phyloP scores from a whole-genome alignment of 306 rosid species.

The Cicer arietinum region DNA sequence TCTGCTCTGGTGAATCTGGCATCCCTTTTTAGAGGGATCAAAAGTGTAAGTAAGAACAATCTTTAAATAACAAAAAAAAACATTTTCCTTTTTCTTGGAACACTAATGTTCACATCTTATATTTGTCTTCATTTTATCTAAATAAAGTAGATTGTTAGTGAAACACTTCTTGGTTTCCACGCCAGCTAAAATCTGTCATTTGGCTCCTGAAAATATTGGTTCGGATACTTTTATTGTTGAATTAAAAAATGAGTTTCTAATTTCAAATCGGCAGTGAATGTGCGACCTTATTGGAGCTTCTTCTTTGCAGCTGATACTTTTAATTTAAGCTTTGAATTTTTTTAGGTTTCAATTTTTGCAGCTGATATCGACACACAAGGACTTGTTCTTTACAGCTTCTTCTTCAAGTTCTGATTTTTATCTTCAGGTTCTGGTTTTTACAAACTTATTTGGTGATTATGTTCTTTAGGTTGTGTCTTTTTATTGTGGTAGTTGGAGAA shows the following conservation, averaged over 20 bases:
- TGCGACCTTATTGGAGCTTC: background rate
- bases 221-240: background rate
- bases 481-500: no score
- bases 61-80: no score
- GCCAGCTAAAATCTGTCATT: slow-evolving; percentile 22
- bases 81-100: background rate
- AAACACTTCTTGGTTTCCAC: slow-evolving; percentile 8
- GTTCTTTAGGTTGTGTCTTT: no score
- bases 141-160: slow-evolving; percentile 25
- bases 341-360: no score
- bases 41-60: background rate
- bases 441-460: no score
- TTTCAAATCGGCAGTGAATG: background rate
- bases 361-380: no score
- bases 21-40: background rate
- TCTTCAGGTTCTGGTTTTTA: no score
- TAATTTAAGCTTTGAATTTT: no score
- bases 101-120: background rate
- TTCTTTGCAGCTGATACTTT: fast-evolving
- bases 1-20: no score
- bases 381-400: no score
- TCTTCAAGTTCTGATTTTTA: no score
- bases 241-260: slow-evolving; percentile 15
- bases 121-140: background rate
- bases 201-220: background rate